Conservation (phyloP, 2,329 filamentous ascomycete genomes). For the Alternaria metachromatica region DNA sequence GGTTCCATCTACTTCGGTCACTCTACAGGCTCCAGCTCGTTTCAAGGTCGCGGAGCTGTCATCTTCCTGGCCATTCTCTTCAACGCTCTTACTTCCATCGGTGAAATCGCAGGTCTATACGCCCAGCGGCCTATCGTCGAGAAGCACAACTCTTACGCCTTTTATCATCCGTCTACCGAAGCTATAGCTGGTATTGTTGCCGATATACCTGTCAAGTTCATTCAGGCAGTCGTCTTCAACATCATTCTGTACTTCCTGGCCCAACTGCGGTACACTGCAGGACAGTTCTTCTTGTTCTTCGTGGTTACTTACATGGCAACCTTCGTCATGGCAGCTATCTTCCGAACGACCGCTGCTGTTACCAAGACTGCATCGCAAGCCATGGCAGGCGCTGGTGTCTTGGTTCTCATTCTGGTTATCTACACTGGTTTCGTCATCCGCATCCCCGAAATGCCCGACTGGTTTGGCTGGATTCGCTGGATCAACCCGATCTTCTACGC, state of each 20-base stretch:
- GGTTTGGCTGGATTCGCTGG: slow-evolving; percentile 61
- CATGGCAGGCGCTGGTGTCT: slow-evolving; percentile 60
- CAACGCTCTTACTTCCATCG: slow-evolving; percentile 64
- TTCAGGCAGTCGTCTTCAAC: slow-evolving; percentile 76
- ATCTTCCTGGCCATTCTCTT: slow-evolving; percentile 68
- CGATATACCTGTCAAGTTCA: slow-evolving; percentile 81
- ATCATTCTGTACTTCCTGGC: slow-evolving; percentile 84
- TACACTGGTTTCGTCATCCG: slow-evolving; percentile 73
- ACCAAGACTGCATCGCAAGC: slow-evolving; percentile 70
- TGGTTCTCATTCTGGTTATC: slow-evolving; percentile 69
- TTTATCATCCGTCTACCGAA: slow-evolving; percentile 88
- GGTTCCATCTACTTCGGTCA: slow-evolving; percentile 66
- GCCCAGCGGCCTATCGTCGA: slow-evolving; percentile 89
- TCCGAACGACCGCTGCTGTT: slow-evolving; percentile 76
- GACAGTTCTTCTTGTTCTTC: slow-evolving; percentile 83
- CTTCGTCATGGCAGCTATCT: slow-evolving; percentile 80
- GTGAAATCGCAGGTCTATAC: slow-evolving; percentile 66
- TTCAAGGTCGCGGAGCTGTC: slow-evolving; percentile 62
- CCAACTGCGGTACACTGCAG: slow-evolving; percentile 73
- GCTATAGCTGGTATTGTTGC: slow-evolving; percentile 81
- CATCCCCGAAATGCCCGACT: slow-evolving; percentile 62
- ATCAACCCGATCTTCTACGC: slow-evolving; percentile 76
- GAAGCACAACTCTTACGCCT: slow-evolving; percentile 82
- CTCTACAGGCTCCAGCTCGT: slow-evolving; percentile 58
- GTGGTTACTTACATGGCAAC: slow-evolving; percentile 62